phyloP scores from a whole-genome alignment of 176 grass and related monocot species.

The Pontederia crassipes region DNA sequence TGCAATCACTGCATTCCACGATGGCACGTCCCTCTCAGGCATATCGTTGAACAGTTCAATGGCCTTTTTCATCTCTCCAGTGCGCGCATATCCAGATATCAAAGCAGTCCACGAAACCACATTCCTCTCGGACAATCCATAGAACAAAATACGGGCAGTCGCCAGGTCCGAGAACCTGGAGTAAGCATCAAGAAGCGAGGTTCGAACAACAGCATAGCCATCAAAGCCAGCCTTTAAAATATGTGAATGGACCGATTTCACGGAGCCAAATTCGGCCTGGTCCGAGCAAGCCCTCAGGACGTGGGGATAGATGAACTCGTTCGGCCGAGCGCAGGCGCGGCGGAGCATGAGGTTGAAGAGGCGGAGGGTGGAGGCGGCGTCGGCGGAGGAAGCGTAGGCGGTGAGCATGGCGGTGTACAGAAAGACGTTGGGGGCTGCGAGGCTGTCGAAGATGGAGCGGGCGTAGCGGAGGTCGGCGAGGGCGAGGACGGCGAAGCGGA shows the following conservation, averaged over 20 bases:
- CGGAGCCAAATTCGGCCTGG: conserved; percentile 7
- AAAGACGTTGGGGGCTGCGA: conserved; percentile 51
- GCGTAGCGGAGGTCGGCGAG: conserved; percentile 58
- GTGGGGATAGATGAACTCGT: conserved; percentile 77
- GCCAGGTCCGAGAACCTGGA: conserved; percentile 42
- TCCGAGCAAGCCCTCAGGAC: conserved; percentile 45
- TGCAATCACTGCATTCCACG: conserved; percentile 12
- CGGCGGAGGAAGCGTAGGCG: conserved; percentile 18
- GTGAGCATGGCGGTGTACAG: conserved; percentile 82
- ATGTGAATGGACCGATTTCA: conserved; percentile 47
- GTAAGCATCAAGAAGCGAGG: conserved; percentile 61
- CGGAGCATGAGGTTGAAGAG: conserved; percentile 68
- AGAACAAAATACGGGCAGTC: conserved; percentile 56
- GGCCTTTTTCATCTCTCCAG: not conserved
- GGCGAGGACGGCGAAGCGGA: conserved; percentile 54
- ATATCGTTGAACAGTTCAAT: conserved; percentile 9
- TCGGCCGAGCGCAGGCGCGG: conserved; percentile 31
- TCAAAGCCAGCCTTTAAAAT: conserved; percentile 46
- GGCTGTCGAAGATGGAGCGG: conserved; percentile 55
- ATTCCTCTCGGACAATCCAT: conserved; percentile 49
- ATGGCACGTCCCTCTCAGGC: conserved; percentile 9
- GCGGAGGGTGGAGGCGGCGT: conserved; percentile 21
- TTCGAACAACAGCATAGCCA: conserved; percentile 28
- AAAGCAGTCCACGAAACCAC: conserved; percentile 37
- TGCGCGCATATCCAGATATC: conserved; percentile 21